Evolutionary conservation across 768 basidiomycete genomes (phyloP), one percentile per base, ranked within the genome.

Genomic region (Kwoniella sp.): DNA sequence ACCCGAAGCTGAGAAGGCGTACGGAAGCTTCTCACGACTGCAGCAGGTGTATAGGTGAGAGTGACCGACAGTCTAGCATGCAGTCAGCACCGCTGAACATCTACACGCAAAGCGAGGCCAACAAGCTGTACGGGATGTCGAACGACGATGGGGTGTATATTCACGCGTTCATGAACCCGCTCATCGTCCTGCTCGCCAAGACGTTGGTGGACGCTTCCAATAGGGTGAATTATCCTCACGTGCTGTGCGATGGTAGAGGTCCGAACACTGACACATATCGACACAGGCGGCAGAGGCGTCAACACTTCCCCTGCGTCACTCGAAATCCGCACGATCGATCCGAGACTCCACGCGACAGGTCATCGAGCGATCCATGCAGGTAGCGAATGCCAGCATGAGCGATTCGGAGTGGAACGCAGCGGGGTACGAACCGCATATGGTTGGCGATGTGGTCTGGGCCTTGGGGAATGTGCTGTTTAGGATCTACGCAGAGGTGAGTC

Each of bases 401-500:
- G 43, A 50, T 6, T 23, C 27, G 3, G 62, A 66, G 20, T 66
- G 64, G 67, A 50, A 56, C n/a, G 27, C 22, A 4, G 29, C 42
- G 8, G 26, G n/a, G 9, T 28, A 15, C 11, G n/a, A 29, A 38
- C 43, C 47, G n/a, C 40, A 53, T 29, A 32, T 62, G 9, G 60
- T 61, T 3, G 65, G 67, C 2, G 67, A 69, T 55, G 45, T 57
- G 10, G 29, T 64, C 9, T 69, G 67, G 67, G 31, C 46, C 2
- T 43, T 69, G 50, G 60, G 59, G 19, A 66, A 66, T 50, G 51
- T 62, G 1, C 45, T 69, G 19, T 69, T 60, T 52, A 54, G 67
- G 45, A 66, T 66, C 22, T 69, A 66, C 42, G 64, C 65, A 5
- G 59, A 62, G 56, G 67, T 69, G 11, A 45, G 60, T 48, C 22